phyloP scores from a whole-genome alignment of 805 yeast genomes.

The Zygoascus bituminiphila region DNA sequence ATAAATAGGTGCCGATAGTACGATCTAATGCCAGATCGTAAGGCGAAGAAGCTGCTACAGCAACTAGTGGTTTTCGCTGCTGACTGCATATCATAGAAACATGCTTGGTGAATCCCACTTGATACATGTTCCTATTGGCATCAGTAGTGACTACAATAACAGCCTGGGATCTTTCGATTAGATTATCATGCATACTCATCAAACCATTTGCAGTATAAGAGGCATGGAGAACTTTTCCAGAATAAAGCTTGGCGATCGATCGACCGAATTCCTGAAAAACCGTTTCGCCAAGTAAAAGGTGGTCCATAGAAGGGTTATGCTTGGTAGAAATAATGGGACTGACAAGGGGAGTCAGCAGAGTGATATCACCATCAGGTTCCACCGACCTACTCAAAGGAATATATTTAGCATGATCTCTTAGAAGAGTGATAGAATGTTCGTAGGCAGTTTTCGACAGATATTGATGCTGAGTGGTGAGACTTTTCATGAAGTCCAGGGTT shows the following conservation, averaged over 20 bases:
- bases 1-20: slow-evolving; percentile 46
- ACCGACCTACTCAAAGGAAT: slow-evolving; percentile 40
- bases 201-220: slow-evolving; percentile 46
- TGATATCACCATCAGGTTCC: slow-evolving; percentile 24
- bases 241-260: slow-evolving; percentile 33
- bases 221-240: slow-evolving; percentile 47
- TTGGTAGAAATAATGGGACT: slow-evolving; percentile 37
- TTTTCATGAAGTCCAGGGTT: slow-evolving; percentile 22
- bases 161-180: slow-evolving; percentile 44
- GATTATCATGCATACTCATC: slow-evolving; percentile 45
- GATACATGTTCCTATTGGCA: slow-evolving; percentile 52
- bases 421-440: slow-evolving; percentile 43
- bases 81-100: slow-evolving; percentile 45
- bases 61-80: slow-evolving; percentile 43
- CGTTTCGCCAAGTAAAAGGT: slow-evolving; percentile 37
- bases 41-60: slow-evolving; percentile 56
- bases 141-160: slow-evolving; percentile 42
- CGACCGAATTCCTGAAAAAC: slow-evolving; percentile 40
- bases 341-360: slow-evolving; percentile 31
- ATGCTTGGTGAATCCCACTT: slow-evolving; percentile 52
- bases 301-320: slow-evolving; percentile 29
- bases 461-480: slow-evolving; percentile 37
- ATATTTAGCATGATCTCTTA: slow-evolving; percentile 40
- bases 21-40: slow-evolving; percentile 52
- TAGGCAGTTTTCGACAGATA: slow-evolving; percentile 40